Evolutionary conservation across 441 rosid genomes (phyloP).

Genomic region (Geranium incanum): DNA sequence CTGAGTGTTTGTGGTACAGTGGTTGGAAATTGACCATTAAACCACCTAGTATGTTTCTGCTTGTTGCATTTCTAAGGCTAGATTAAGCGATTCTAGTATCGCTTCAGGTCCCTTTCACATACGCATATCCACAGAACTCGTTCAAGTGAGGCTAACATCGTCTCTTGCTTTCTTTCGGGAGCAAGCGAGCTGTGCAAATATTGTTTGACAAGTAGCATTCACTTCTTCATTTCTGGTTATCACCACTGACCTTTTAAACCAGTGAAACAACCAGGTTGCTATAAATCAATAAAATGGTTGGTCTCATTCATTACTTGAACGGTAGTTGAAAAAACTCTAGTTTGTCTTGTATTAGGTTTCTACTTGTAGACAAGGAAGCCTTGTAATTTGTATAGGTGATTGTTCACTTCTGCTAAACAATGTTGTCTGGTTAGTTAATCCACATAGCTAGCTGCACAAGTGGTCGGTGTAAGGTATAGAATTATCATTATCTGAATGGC

Average conservation of each 20-base stretch:
- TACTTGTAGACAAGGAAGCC: no score
- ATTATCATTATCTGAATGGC: no score
- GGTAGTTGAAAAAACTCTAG: no score
- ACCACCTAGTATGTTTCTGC: neutral
- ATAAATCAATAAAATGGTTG: no score
- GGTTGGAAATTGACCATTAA: neutral
- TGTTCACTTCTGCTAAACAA: no score
- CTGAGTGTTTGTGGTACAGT: neutral
- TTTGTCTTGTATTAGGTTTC: no score
- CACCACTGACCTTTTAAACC: neutral
- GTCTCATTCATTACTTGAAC: no score
- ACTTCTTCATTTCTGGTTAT: neutral
- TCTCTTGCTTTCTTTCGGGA: neutral
- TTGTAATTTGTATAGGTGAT: no score
- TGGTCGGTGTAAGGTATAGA: no score
- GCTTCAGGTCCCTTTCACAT: neutral
- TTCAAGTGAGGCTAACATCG: neutral
- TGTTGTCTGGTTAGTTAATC: no score
- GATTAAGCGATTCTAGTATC: neutral
- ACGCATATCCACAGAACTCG: neutral
- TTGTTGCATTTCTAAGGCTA: neutral
- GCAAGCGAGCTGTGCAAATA: neutral
- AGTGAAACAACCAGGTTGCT: neutral
- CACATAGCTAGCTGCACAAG: no score
- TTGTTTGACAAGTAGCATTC: neutral